Percentiles rank a stretch among this genome's conserved stretches.
Conservation (phyloP, 192 early-diverging fungal species). For the Coemansia sp. region DNA sequence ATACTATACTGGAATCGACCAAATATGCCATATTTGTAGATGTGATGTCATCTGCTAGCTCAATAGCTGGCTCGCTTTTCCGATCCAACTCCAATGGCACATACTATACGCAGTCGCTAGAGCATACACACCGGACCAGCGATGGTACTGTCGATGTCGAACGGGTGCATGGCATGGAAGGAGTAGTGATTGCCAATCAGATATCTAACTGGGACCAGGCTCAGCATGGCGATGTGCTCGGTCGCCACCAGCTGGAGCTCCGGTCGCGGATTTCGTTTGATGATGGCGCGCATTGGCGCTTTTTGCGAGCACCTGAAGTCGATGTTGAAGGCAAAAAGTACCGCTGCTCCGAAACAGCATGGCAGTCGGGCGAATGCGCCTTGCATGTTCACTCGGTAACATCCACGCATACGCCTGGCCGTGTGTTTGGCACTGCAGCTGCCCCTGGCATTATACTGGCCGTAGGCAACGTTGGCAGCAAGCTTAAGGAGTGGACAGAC, state of each 20-base stretch:
- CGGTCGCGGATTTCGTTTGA: slow-evolving; percentile 80
- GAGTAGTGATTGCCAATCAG: slow-evolving; percentile 82
- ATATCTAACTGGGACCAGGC: slow-evolving; percentile 70
- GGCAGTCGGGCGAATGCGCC: slow-evolving; percentile 61
- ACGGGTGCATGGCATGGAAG: slow-evolving; percentile 75
- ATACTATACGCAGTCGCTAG: slow-evolving; percentile 73
- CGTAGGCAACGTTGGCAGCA: slow-evolving; percentile 80
- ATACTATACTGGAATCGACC: slow-evolving; percentile 84
- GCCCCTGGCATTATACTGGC: slow-evolving; percentile 88
- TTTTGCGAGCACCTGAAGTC: slow-evolving; percentile 62
- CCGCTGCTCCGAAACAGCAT: slow-evolving; percentile 53
- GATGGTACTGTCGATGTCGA: slow-evolving; percentile 88
- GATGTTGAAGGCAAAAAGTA: slow-evolving; percentile 58
- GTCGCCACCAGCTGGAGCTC: slow-evolving; percentile 56
- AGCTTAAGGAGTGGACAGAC: slow-evolving; percentile 66
- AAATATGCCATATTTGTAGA: slow-evolving; percentile 73
- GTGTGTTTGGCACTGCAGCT: slow-evolving; percentile 66
- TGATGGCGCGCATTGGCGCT: slow-evolving; percentile 77
- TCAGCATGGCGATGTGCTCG: slow-evolving; percentile 45
- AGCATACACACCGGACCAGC: slow-evolving; percentile 75
- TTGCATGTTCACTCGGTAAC: slow-evolving; percentile 89
- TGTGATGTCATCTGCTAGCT: slow-evolving; percentile 52
- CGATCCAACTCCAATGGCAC: slow-evolving; percentile 87
- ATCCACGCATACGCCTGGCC: slow-evolving; percentile 60
- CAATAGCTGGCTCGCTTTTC: slow-evolving; percentile 68